A percentile compares a stretch with the other conserved stretches of the same genome.
Conservation (phyloP, 768 basidiomycete species). For the Kwoniella botswanensis region DNA sequence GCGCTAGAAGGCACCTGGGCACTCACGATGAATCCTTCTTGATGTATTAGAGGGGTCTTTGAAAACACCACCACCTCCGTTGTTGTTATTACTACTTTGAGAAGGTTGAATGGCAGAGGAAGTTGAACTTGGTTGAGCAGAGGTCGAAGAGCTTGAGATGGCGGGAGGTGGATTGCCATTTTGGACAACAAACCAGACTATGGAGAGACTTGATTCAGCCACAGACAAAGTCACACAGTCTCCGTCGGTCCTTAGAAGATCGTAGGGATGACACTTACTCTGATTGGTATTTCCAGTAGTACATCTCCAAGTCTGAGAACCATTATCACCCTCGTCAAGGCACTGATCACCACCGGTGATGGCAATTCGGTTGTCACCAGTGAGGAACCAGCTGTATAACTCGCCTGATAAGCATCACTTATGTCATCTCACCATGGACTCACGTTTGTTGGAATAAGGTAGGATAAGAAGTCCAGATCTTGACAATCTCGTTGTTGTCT, state of each 20-base stretch:
- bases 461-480: conserved; percentile 35
- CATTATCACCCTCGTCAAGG: conserved; percentile 44
- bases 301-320: conserved; percentile 54
- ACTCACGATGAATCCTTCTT: conserved; percentile 24
- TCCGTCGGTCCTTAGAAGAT: neutral
- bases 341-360: conserved; percentile 56
- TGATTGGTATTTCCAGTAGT: conserved; percentile 56
- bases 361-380: conserved; percentile 53
- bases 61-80: conserved; percentile 3
- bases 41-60: conserved; percentile 14
- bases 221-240: neutral
- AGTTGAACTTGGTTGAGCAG: neutral
- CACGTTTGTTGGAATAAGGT: conserved; percentile 30
- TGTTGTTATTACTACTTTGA: neutral
- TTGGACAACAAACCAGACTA: conserved; percentile 22
- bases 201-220: neutral
- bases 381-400: conserved; percentile 39
- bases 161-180: conserved; percentile 4
- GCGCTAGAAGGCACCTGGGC: neutral
- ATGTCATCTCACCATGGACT: neutral
- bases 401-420: neutral
- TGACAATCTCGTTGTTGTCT: conserved; percentile 26
- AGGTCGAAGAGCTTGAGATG: neutral
- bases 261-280: conserved; percentile 22
- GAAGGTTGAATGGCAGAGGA: conserved; percentile 11